Evolutionary conservation across 2,329 filamentous ascomycete species (phyloP), one percentile per base, ranked within the genome.

Genomic region (Alternaria triticimaculans): DNA sequence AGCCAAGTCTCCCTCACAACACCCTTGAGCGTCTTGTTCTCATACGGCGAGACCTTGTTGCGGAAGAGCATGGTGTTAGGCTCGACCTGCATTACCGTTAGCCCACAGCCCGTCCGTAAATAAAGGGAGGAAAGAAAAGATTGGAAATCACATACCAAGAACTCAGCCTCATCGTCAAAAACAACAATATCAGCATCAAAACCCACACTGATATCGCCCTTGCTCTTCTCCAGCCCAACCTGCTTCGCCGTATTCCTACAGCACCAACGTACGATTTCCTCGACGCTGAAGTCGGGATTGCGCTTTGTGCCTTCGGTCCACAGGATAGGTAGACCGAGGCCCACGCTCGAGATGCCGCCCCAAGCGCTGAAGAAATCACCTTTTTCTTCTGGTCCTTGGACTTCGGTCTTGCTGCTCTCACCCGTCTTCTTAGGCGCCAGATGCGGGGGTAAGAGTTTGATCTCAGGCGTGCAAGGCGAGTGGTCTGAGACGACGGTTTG

Each of bases 311-410:
- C 87, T 48, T 93, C 89, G 0, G 93, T 94, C 89, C 94, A 91
- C 6, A 99, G 86, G 68, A 99, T 97, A 5, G 93, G 93, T 5
- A 99, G 86, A 1, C 96, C 96, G 1, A 99, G 87, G 0, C 96
- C 96, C 18, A 99, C 95, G 5, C 92, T 96, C 5, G 92, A 95
- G 75, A 99, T 97, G 14, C 96, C 96, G 58, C 96, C 96, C 96
- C 96, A 99, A 1, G 94, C 94, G 5, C 91, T 89, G 82, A 98
- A 96, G 86, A 99, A 98, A 82, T 98, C 93, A 41, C 96, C 96
- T 44, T 79, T 79, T 23, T 81, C 80, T 21, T 83, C 81, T 41
- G 81, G 77, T 2, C 80, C 74, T 10, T 82, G 78, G 23, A 77
- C 76, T 6, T 78, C 74, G 20, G 69, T 72, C 59, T 73, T 77